These are phyloP conservation scores for Smallanthus sonchifolius DNA, from an alignment of 129 eudicot species.

Conservation along the genomic window DNA sequence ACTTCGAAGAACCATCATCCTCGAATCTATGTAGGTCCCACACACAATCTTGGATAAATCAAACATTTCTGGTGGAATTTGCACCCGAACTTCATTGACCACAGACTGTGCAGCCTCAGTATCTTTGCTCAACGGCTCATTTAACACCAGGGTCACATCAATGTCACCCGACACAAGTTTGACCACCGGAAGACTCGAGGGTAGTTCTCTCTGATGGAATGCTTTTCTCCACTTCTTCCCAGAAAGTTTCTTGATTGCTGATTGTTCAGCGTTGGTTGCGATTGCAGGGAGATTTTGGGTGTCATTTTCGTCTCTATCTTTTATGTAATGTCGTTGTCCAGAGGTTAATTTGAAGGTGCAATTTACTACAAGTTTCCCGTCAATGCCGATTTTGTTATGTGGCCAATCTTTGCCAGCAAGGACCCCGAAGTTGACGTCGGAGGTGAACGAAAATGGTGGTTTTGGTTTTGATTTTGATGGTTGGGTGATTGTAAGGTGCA, in stretches of 20 bases:
- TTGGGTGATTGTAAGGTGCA: conserved; percentile 46
- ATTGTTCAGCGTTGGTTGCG: conserved; percentile 34
- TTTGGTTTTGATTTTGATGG: conserved; percentile 46
- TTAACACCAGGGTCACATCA: conserved; percentile 47
- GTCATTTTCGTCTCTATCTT: conserved; percentile 41
- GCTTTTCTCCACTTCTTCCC: conserved; percentile 75
- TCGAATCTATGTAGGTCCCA: conserved; percentile 83
- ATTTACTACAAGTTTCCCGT: conserved; percentile 52
- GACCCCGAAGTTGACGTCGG: conserved; percentile 52
- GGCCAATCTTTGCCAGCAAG: conserved; percentile 70
- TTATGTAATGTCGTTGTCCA: conserved; percentile 67
- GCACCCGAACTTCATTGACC: conserved; percentile 62
- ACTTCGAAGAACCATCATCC: conserved; percentile 74
- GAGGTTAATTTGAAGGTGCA: conserved; percentile 58
- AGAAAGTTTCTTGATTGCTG: conserved; percentile 46
- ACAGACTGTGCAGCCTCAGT: conserved; percentile 45
- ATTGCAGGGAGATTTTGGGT: conserved; percentile 20
- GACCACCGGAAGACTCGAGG: conserved; percentile 76
- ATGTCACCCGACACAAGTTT: conserved; percentile 58
- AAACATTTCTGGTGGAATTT: conserved; percentile 85
- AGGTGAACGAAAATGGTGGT: conserved; percentile 45
- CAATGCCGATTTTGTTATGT: conserved; percentile 64
- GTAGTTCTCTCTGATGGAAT: conserved; percentile 52
- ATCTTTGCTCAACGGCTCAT: conserved; percentile 49
- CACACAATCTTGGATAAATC: conserved; percentile 84